phyloP scores from a whole-genome alignment of 805 yeast species.

The Wickerhamomyces queroliae region DNA sequence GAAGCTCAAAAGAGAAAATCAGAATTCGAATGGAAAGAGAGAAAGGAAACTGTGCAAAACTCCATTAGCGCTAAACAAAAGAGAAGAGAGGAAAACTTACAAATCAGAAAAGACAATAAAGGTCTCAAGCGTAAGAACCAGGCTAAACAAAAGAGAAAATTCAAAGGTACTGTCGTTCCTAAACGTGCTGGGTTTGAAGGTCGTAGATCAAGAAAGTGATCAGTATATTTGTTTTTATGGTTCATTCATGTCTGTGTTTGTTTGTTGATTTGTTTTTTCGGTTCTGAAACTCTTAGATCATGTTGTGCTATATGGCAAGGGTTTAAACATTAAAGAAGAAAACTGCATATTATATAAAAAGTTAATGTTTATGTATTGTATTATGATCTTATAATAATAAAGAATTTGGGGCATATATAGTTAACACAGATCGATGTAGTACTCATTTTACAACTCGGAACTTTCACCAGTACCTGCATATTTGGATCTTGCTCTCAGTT shows the following conservation, averaged over 20 bases:
- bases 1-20: constrained; percentile 80
- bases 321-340: not conserved
- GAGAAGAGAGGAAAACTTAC: constrained; percentile 88
- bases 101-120: constrained; percentile 79
- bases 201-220: constrained; percentile 16
- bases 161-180: constrained; percentile 48
- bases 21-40: constrained; percentile 87
- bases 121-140: constrained; percentile 74
- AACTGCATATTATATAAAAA: not conserved
- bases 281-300: too few species aligned
- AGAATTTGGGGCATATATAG: too few species aligned
- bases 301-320: too few species aligned
- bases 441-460: too few species aligned
- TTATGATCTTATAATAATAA: too few species aligned
- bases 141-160: constrained; percentile 59
- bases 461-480: constrained; percentile 24
- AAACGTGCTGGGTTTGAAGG: constrained; percentile 94
- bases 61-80: constrained; percentile 70
- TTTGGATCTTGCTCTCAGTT: constrained; percentile 29
- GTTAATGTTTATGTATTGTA: not conserved
- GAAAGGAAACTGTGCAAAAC: constrained; percentile 74
- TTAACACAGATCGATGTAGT: too few species aligned
- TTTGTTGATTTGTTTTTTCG: not conserved
- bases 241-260: not conserved
- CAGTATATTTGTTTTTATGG: not conserved